A percentile compares a stretch with the other conserved stretches of the same genome.
Evolutionary conservation across 2,329 filamentous ascomycete genomes (phyloP).

Genomic region (Cladosporium sp.): DNA sequence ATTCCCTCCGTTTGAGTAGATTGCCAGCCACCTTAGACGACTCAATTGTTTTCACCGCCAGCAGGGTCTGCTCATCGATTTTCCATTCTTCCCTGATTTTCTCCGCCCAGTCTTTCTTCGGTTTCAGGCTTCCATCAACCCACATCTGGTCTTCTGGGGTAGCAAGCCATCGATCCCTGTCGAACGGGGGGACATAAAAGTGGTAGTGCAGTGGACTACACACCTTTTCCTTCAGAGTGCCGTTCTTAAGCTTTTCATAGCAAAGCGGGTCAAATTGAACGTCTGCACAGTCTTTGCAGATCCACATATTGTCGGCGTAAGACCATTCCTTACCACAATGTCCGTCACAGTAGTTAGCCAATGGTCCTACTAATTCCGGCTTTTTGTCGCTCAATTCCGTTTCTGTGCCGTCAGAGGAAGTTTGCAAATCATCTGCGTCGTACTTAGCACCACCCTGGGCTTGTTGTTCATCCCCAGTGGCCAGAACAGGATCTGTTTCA

Average conservation of each 20-base stretch:
- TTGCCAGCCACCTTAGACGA: background rate
- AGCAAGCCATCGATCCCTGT: background rate
- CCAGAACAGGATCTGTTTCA: background rate
- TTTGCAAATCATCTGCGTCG: too few relatives aligned
- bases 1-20: background rate
- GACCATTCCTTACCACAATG: background rate
- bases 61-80: background rate
- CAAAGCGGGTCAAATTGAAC: constrained; percentile 7
- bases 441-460: background rate
- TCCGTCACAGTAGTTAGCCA: background rate
- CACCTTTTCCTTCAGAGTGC: background rate
- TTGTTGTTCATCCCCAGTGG: background rate
- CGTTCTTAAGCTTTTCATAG: constrained; percentile 5
- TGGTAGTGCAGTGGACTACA: constrained; percentile 3
- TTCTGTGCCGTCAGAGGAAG: too few relatives aligned
- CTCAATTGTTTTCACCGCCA: background rate
- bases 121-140: background rate
- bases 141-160: constrained; percentile 1
- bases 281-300: constrained; percentile 13
- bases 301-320: background rate
- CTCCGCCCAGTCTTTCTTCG: constrained; percentile 4
- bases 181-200: constrained; percentile 6
- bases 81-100: constrained; percentile 1
- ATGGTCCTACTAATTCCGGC: background rate
- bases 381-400: too few relatives aligned